Conservation (phyloP, 2,329 filamentous ascomycete genomes). For the Phaeophleospora eucalypticola region DNA sequence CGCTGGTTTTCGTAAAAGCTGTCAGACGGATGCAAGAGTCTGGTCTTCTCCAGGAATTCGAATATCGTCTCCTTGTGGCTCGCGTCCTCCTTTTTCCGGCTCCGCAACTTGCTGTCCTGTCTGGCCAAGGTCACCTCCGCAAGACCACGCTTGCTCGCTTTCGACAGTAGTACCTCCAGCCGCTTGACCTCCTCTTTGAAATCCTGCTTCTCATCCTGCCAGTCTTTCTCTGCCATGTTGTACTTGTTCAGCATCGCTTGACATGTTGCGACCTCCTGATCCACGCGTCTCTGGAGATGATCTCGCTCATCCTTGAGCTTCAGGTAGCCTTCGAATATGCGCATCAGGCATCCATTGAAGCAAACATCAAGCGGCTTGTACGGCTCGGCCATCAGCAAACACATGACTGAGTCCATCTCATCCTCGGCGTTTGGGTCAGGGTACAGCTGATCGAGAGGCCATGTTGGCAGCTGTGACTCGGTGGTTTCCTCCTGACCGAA, state of each 20-base stretch:
- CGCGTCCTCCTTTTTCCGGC: slow-evolving; percentile 13
- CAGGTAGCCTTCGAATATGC: slow-evolving; percentile 42
- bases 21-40: slow-evolving; percentile 20
- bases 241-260: slow-evolving; percentile 21
- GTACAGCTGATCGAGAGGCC: slow-evolving; percentile 25
- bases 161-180: slow-evolving; percentile 42
- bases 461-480: slow-evolving; percentile 24
- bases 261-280: slow-evolving; percentile 25
- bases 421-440: slow-evolving; percentile 27
- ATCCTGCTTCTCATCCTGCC: slow-evolving; percentile 31
- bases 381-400: slow-evolving; percentile 28
- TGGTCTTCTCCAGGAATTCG: slow-evolving; percentile 31
- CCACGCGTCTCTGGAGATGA: slow-evolving; percentile 26
- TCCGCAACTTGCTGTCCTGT: slow-evolving; percentile 38
- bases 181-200: slow-evolving; percentile 43
- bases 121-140: slow-evolving; percentile 40
- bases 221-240: slow-evolving; percentile 31
- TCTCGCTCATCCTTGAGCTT: slow-evolving; percentile 35
- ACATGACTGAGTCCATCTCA: slow-evolving; percentile 32
- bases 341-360: slow-evolving; percentile 38
- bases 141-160: slow-evolving; percentile 37
- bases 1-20: slow-evolving; percentile 27
- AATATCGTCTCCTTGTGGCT: slow-evolving; percentile 31
- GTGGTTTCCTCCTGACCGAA: slow-evolving; percentile 21
- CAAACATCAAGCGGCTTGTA: slow-evolving; percentile 26